Conservation (phyloP, 345 rosid genomes). For the Eucalyptus regnans region DNA sequence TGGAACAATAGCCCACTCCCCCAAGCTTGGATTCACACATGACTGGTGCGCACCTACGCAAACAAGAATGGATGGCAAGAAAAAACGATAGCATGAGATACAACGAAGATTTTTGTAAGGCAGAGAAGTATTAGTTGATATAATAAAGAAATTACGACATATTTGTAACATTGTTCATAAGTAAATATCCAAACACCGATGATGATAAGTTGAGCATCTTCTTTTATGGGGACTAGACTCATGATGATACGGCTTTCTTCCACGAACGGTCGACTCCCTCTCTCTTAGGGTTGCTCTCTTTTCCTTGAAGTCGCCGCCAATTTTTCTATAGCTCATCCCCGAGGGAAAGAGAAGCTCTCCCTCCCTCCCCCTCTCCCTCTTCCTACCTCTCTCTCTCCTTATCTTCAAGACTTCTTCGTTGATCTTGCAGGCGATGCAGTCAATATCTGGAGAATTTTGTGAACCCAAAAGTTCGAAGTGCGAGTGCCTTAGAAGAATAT, state of each 20-base stretch:
- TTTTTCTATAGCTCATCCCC: not conserved
- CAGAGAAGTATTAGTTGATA: not conserved
- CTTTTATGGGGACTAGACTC: not conserved
- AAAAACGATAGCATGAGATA: too few relatives aligned
- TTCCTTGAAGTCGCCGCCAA: not conserved
- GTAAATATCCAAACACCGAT: not conserved
- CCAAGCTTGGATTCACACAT: not conserved
- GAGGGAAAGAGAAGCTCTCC: not conserved
- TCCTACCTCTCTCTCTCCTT: not conserved
- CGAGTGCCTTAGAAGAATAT: not conserved
- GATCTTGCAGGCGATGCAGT: not conserved
- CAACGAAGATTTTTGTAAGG: too few relatives aligned
- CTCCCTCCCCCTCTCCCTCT: not conserved
- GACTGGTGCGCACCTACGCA: accelerated
- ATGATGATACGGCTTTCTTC: not conserved
- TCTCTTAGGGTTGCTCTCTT: not conserved
- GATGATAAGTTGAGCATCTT: not conserved
- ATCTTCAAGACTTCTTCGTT: not conserved
- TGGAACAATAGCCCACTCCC: too few relatives aligned
- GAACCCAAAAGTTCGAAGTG: not conserved
- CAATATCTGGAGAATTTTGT: not conserved
- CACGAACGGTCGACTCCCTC: not conserved
- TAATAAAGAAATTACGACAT: not conserved
- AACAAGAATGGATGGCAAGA: too few relatives aligned
- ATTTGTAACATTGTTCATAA: not conserved